A percentile compares a stretch with the other conserved stretches of the same genome.
phyloP scores from a whole-genome alignment of 192 early-diverging fungal genomes.

The Podila horticola region DNA sequence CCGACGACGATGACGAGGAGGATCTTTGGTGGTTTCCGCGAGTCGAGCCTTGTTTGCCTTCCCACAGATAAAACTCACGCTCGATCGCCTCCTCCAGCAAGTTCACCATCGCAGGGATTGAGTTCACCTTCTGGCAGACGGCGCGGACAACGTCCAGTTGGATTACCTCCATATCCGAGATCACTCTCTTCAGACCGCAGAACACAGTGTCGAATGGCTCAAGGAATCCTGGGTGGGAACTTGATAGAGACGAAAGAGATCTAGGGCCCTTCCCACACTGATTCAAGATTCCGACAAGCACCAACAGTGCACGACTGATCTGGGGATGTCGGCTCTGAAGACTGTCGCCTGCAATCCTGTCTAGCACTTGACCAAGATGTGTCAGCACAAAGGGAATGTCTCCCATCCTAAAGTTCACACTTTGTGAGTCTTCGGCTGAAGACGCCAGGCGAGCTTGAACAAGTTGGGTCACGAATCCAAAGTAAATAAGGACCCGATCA shows the following conservation, averaged over 20 bases:
- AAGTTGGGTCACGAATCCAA: slow-evolving; percentile 21
- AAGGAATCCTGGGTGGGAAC: not conserved
- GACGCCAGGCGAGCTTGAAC: slow-evolving; percentile 35
- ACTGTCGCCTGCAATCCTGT: slow-evolving; percentile 23
- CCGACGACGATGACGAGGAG: not conserved
- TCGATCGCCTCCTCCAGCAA: slow-evolving; percentile 44
- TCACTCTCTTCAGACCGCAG: slow-evolving; percentile 19
- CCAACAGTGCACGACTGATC: slow-evolving; percentile 20
- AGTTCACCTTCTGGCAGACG: slow-evolving; percentile 30
- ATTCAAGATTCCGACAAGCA: slow-evolving; percentile 30
- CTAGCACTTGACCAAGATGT: slow-evolving; percentile 37
- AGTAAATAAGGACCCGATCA: slow-evolving; percentile 32
- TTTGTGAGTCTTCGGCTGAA: slow-evolving; percentile 40
- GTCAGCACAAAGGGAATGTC: slow-evolving; percentile 13
- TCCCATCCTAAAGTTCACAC: slow-evolving; percentile 30
- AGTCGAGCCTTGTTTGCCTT: slow-evolving; percentile 16
- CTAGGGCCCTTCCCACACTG: slow-evolving; percentile 21
- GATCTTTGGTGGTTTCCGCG: not conserved
- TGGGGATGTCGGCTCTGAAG: slow-evolving; percentile 12
- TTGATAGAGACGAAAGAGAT: not conserved
- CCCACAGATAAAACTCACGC: slow-evolving; percentile 38
- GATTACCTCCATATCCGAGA: slow-evolving; percentile 20
- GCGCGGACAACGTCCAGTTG: slow-evolving; percentile 33
- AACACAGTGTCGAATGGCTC: slow-evolving; percentile 23
- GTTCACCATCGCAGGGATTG: slow-evolving; percentile 32